Evolutionary conservation across 2,329 filamentous ascomycete genomes (phyloP).

Genomic region (Hypoxylon sp.): DNA sequence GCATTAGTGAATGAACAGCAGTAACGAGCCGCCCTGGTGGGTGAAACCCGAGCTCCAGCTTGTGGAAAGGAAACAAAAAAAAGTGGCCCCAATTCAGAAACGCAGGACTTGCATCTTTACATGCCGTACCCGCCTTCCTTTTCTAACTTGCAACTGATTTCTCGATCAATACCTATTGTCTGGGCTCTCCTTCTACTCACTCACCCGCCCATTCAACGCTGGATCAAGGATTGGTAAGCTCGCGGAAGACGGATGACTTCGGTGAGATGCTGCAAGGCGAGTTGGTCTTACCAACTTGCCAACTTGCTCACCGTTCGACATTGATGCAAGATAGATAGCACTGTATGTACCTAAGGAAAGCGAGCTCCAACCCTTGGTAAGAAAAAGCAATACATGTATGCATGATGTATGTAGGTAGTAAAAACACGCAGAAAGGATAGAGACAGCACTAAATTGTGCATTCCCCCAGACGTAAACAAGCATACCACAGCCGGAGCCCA

Average conservation of each 20-base stretch:
- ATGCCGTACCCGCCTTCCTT: slow-evolving; percentile 10
- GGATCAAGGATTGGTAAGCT: slow-evolving; percentile 22
- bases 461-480: slow-evolving; percentile 42
- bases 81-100: slow-evolving; percentile 40
- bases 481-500: slow-evolving; percentile 18
- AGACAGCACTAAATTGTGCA: slow-evolving; percentile 19
- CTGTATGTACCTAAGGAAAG: slow-evolving; percentile 16
- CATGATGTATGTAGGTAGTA: slow-evolving; percentile 5
- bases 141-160: slow-evolving; percentile 1
- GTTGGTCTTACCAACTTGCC: slow-evolving; percentile 9
- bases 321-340: slow-evolving; percentile 17
- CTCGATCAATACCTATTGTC: neutral
- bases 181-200: neutral
- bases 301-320: slow-evolving; percentile 14
- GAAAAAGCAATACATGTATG: slow-evolving; percentile 21
- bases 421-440: neutral
- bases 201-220: neutral
- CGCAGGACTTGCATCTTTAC: slow-evolving; percentile 9
- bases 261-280: slow-evolving; percentile 1
- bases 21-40: slow-evolving; percentile 30
- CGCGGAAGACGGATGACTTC: slow-evolving; percentile 1
- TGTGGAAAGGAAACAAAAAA: slow-evolving; percentile 40
- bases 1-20: slow-evolving; percentile 14
- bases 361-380: slow-evolving; percentile 11
- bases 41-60: slow-evolving; percentile 39